A percentile compares a stretch with the other conserved stretches of the same genome.
Evolutionary conservation across 495 filamentous ascomycete species (phyloP).

Genomic region (Penicillium canescens): DNA sequence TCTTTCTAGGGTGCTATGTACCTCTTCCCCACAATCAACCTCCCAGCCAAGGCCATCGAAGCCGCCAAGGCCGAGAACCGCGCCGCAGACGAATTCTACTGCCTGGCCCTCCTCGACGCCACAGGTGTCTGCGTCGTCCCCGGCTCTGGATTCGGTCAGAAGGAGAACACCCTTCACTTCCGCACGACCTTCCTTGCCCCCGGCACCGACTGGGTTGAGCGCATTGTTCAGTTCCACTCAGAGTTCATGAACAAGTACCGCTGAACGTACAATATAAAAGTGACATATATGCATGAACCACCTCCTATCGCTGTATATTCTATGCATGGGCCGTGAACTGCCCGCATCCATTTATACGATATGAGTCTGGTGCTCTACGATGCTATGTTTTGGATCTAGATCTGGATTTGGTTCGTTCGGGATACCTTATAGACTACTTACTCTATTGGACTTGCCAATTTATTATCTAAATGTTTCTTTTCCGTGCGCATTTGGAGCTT

Average conservation of each 20-base stretch:
- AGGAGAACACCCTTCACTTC: conserved; percentile 88
- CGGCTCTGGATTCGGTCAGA: conserved; percentile 91
- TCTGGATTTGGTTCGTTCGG: neutral
- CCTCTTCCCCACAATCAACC: conserved; percentile 89
- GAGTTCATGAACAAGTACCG: conserved; percentile 87
- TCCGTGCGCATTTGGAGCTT: neutral
- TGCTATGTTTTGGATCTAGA: conserved; percentile 3
- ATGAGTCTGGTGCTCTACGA: neutral
- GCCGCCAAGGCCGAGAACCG: conserved; percentile 73
- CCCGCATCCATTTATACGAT: conserved; percentile 1
- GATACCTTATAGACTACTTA: conserved; percentile 12
- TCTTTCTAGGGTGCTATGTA: conserved; percentile 83
- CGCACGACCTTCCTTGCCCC: conserved; percentile 95
- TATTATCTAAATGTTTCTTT: neutral
- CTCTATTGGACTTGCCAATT: conserved; percentile 6
- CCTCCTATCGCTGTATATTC: too few relatives aligned
- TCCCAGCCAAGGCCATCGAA: conserved; percentile 72
- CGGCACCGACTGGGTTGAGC: conserved; percentile 90
- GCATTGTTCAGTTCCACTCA: conserved; percentile 85
- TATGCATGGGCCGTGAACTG: neutral
- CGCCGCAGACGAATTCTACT: conserved; percentile 90
- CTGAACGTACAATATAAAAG: conserved; percentile 13
- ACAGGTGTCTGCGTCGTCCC: conserved; percentile 96
- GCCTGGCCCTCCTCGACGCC: conserved; percentile 81
- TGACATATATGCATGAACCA: neutral